Evolutionary conservation across 768 basidiomycete genomes (phyloP).

Genomic region (Termitomyces sp.): DNA sequence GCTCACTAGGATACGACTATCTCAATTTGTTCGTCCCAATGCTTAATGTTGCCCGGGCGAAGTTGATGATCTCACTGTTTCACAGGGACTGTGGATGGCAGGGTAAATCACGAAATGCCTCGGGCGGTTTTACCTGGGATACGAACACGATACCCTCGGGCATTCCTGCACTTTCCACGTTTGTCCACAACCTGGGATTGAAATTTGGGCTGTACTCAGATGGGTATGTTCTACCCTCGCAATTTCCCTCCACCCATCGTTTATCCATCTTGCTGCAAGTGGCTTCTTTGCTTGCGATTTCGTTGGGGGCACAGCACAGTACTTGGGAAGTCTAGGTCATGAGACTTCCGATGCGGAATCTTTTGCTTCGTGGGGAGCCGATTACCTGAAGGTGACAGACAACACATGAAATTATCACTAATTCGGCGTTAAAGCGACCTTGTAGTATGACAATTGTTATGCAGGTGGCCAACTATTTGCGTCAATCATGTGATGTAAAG

Average conservation of each 20-base stretch:
- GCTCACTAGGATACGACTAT: slow-evolving; percentile 34
- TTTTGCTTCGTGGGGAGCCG: slow-evolving; percentile 46
- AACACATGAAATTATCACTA: neutral
- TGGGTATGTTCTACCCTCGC: slow-evolving; percentile 21
- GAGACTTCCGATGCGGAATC: slow-evolving; percentile 42
- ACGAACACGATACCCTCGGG: slow-evolving; percentile 32
- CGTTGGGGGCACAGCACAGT: slow-evolving; percentile 39
- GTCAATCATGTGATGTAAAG: neutral
- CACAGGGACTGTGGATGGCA: slow-evolving; percentile 48
- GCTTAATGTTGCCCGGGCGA: neutral
- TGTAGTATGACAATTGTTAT: slow-evolving; percentile 46
- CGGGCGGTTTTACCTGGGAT: slow-evolving; percentile 41
- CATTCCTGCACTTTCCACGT: slow-evolving; percentile 31
- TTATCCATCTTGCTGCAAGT: slow-evolving; percentile 9
- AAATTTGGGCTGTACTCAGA: slow-evolving; percentile 65
- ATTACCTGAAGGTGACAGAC: slow-evolving; percentile 32
- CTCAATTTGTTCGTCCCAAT: slow-evolving; percentile 32
- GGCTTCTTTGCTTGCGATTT: slow-evolving; percentile 41
- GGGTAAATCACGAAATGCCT: slow-evolving; percentile 32
- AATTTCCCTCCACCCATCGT: neutral
- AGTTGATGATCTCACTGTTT: neutral
- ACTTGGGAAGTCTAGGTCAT: slow-evolving; percentile 39
- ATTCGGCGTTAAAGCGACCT: neutral
- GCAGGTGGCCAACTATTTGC: slow-evolving; percentile 23
- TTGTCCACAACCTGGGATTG: slow-evolving; percentile 37